phyloP scores from a whole-genome alignment of 305 asterid genomes.

The Fraxinus floribunda region DNA sequence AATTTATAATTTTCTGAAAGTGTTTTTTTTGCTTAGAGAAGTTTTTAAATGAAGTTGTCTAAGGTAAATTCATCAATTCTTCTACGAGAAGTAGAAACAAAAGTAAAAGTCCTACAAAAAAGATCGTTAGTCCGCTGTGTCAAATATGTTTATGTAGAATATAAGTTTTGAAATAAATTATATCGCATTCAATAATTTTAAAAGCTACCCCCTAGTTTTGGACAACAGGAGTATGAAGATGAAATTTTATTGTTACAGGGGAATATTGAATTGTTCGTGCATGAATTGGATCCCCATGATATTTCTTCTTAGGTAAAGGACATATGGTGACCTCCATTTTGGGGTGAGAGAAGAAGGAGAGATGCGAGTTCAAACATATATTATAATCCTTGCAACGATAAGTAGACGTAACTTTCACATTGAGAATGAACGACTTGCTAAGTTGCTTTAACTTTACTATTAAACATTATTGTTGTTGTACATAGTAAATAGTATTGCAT shows the following conservation, averaged over 20 bases:
- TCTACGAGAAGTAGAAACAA: too few relatives aligned
- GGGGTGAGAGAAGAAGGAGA: too few relatives aligned
- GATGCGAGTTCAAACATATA: too few relatives aligned
- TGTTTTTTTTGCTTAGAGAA: background rate
- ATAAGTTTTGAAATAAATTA: background rate
- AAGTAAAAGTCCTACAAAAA: background rate
- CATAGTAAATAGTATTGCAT: too few relatives aligned
- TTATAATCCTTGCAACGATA: too few relatives aligned
- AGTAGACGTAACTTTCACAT: too few relatives aligned
- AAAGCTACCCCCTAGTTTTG: background rate
- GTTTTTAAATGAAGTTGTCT: background rate
- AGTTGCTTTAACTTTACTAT: too few relatives aligned
- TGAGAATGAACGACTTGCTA: too few relatives aligned
- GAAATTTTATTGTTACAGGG: background rate
- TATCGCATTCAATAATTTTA: background rate
- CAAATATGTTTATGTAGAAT: background rate
- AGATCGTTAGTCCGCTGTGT: background rate
- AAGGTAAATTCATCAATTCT: background rate
- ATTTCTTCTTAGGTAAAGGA: too few relatives aligned
- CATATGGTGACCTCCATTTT: too few relatives aligned
- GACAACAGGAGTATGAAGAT: background rate
- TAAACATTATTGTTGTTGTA: background rate
- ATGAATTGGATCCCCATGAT: background rate
- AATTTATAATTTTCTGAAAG: background rate
- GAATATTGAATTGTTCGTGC: background rate